These are phyloP conservation scores for Colletotrichum siamense DNA, from an alignment of 2,329 filamentous ascomycete species.

Conservation along the genomic window DNA sequence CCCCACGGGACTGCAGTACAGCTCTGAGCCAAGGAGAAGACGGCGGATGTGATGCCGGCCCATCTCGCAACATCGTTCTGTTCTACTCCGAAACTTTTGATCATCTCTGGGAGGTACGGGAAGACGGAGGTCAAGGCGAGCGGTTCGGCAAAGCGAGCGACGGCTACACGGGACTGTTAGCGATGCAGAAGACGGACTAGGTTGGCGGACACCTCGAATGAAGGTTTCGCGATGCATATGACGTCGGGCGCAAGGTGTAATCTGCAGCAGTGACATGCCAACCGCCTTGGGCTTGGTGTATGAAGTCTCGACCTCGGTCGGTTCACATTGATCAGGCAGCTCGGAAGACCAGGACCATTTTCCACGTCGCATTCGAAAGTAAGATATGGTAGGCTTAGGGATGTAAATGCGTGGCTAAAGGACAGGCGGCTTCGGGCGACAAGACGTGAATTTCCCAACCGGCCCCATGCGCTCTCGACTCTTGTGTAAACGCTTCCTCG, in stretches of 20 bases:
- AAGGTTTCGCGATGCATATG: neutral
- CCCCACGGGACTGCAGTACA: constrained; percentile 78
- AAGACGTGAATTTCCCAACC: neutral
- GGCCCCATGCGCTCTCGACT: neutral
- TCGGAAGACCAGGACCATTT: constrained; percentile 18
- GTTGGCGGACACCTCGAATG: neutral
- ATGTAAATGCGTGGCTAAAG: constrained; percentile 6
- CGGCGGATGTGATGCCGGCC: constrained; percentile 76
- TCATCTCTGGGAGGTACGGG: constrained; percentile 80
- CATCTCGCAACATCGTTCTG: constrained; percentile 78
- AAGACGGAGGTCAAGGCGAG: constrained; percentile 75
- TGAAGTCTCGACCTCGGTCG: neutral
- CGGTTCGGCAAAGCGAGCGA: constrained; percentile 81
- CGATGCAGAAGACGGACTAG: neutral
- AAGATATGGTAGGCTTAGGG: neutral
- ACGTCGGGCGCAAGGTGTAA: neutral
- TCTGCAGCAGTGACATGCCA: neutral
- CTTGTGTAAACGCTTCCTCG: neutral
- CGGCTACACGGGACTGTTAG: constrained; percentile 53
- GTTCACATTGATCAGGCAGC: constrained; percentile 21
- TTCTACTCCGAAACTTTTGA: constrained; percentile 76
- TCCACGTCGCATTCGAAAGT: constrained; percentile 11
- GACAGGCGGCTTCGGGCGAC: neutral
- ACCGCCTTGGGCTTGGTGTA: neutral
- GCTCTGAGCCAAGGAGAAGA: constrained; percentile 76